These are phyloP conservation scores for Paramyrothecium sp. DNA, from an alignment of 2,329 filamentous ascomycete species.

Conservation along the genomic window DNA sequence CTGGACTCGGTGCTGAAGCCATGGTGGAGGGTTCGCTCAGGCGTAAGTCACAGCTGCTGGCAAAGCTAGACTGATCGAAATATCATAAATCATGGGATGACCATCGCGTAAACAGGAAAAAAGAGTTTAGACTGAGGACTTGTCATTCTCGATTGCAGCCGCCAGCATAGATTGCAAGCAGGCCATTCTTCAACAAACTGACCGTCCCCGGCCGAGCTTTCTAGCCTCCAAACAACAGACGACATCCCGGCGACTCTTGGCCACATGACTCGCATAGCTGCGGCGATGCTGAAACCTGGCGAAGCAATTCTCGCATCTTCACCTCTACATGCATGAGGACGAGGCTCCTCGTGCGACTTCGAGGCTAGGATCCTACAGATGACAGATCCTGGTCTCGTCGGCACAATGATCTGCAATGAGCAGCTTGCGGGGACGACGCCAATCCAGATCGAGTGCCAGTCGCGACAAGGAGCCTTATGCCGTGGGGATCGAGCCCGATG, in stretches of 20 bases:
- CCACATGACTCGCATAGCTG: neutral
- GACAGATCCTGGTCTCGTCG: neutral
- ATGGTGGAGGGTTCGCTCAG: slow-evolving; percentile 9
- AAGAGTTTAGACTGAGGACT: neutral
- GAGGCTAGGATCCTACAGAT: neutral
- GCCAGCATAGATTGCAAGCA: neutral
- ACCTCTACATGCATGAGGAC: neutral
- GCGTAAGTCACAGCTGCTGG: neutral
- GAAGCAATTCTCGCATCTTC: neutral
- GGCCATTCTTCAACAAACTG: neutral
- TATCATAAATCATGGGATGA: neutral
- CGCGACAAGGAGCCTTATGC: neutral
- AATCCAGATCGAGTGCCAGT: neutral
- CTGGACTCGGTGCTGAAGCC: slow-evolving; percentile 5
- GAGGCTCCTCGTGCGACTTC: neutral
- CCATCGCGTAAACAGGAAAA: neutral
- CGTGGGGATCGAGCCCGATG: neutral
- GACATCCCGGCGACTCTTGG: neutral
- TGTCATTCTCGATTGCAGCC: neutral
- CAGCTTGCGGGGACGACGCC: neutral
- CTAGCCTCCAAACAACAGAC: neutral
- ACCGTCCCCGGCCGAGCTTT: neutral
- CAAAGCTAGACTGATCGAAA: neutral
- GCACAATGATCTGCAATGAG: neutral
- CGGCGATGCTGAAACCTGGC: neutral